Evolutionary conservation across 108 stramenopile species (phyloP), one percentile per base, ranked within the genome.

Genomic region (Skeletonema potamos): DNA sequence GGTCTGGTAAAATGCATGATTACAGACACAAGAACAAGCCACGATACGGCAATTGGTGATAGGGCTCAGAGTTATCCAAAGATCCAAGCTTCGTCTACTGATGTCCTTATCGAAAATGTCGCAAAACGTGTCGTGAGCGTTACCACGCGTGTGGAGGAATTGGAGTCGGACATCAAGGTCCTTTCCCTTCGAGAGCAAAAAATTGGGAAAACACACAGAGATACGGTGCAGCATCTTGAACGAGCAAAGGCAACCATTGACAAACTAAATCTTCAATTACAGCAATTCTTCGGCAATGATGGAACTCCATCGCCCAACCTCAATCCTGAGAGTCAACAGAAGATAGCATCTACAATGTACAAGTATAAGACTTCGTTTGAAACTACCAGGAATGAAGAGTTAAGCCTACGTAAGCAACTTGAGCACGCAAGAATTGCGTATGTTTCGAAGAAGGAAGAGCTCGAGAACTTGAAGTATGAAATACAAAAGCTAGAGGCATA

Each of bases 1-100:
- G 91, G 91, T 29, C 81, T 88, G 20, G 63, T 92, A 3, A 78
- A 82, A 33, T 92, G 91, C 57, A 73, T 89, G 39, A 62, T 92
- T 29, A 85, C 86, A 2, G 91, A 92, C 77, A 73, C 87, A 34
- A 57, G 91, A 24, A 87, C 84, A 15, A 81, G 85, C 30, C 81
- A 89, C 32, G 78, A 84, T 20, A 88, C 82, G 12, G 91, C 91
- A 6, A 65, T 63, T 3, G 12, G 30, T 6, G 85, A 89, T 17
- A 69, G 91, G 51, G 77, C 74, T 1, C 76, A 58, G 36, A 26
- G 63, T 26, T 62, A 44, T 17, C 17, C 41, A 5, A 46, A 58
- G 22, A 22, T 73, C 63, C 72, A 73, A 64, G 37, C 8, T 13
- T 3, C 51, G 43, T 7, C 36, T 17, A 24, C 28, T 29, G 29